Conservation (phyloP, 2,329 filamentous ascomycete species). For the Xylaria sp. region DNA sequence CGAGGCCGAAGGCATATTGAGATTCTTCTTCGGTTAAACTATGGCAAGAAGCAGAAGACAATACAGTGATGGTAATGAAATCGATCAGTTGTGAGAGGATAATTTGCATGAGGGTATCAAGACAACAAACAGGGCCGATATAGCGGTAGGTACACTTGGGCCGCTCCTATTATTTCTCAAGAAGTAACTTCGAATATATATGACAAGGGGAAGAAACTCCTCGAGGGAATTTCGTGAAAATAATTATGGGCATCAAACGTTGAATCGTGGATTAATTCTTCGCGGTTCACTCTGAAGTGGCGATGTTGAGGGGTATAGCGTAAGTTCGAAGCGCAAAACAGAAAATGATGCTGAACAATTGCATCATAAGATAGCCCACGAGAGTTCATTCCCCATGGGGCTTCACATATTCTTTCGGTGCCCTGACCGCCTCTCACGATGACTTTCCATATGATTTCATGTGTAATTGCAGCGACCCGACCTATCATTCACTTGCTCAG, state of each 20-base stretch:
- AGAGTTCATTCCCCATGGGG: neutral
- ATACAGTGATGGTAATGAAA: neutral
- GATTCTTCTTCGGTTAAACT: neutral
- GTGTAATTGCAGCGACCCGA: neutral
- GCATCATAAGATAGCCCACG: neutral
- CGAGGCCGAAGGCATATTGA: slow-evolving; percentile 29
- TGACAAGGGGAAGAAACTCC: neutral
- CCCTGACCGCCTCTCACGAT: neutral
- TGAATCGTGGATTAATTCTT: neutral
- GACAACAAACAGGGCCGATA: neutral
- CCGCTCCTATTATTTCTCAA: neutral
- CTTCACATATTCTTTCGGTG: neutral
- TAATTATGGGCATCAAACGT: neutral
- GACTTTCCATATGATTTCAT: neutral
- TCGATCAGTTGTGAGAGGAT: neutral
- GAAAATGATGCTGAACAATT: neutral
- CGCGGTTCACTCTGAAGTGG: slow-evolving; percentile 5
- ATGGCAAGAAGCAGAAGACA: neutral
- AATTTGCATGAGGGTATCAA: neutral
- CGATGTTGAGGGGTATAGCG: neutral
- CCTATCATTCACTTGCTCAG: too few species aligned
- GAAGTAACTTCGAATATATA: neutral
- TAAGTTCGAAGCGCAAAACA: slow-evolving; percentile 4
- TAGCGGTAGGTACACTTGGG: neutral
- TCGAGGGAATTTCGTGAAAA: neutral